These are phyloP conservation scores for Dionaea muscipula DNA, from an alignment of 179 eudicot species.

Conservation along the genomic window DNA sequence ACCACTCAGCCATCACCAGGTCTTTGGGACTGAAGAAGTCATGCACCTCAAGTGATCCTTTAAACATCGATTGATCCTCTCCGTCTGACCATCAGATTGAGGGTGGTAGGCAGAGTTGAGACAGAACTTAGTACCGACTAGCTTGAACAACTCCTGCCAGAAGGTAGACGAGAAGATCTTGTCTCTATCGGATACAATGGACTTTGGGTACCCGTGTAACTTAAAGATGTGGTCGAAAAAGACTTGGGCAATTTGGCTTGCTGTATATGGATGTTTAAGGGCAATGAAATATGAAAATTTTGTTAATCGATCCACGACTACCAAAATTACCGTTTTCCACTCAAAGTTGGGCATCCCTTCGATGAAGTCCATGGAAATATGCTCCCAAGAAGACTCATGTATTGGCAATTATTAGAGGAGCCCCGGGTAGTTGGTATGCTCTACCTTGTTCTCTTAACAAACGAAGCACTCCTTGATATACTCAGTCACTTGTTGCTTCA, in stretches of 20 bases:
- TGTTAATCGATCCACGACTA: not conserved
- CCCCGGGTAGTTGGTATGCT: no score
- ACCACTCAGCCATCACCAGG: not conserved
- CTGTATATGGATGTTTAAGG: not conserved
- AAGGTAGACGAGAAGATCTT: not conserved
- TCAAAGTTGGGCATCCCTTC: not conserved
- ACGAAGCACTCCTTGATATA: no score
- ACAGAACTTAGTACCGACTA: not conserved
- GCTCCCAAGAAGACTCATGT: no score
- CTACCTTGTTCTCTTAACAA: no score
- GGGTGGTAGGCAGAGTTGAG: not conserved
- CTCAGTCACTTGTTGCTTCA: no score
- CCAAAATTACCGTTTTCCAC: not conserved
- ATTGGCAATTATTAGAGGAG: no score
- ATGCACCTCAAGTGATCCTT: not conserved
- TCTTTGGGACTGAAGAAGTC: not conserved
- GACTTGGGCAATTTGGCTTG: not conserved
- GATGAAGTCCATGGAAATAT: conserved; percentile 4
- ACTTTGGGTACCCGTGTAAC: not conserved
- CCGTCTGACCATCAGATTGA: not conserved
- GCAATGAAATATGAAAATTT: not conserved
- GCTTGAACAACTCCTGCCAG: not conserved
- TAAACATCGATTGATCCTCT: not conserved
- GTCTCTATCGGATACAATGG: not conserved
- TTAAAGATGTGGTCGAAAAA: not conserved